Conservation (phyloP, 495 filamentous ascomycete genomes). For the Pseudoneurospora amorphoporcata region DNA sequence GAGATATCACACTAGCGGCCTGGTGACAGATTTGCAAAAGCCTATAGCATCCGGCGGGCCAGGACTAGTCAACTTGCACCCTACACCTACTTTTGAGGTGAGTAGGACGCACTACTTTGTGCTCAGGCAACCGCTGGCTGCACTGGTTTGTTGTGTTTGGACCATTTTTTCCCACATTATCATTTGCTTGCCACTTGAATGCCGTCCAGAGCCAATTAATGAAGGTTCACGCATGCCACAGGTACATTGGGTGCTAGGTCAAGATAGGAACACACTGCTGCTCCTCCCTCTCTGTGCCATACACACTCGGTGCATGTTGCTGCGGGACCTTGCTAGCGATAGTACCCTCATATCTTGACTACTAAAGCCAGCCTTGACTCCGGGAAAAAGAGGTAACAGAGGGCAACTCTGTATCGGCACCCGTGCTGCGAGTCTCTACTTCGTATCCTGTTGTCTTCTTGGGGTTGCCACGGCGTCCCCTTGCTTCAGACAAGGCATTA, state of each 20-base stretch:
- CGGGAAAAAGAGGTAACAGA: neutral
- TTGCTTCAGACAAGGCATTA: neutral
- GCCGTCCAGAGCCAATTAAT: neutral
- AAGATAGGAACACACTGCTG: neutral
- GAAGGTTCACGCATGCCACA: neutral
- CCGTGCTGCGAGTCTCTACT: neutral
- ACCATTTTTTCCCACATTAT: neutral
- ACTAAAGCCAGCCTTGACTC: neutral
- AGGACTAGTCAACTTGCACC: neutral
- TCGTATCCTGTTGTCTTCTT: neutral
- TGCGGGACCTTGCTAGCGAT: neutral
- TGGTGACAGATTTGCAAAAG: neutral
- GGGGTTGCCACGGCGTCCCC: neutral
- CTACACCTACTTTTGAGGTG: neutral
- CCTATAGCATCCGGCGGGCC: neutral
- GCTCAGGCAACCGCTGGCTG: neutral
- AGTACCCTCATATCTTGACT: neutral
- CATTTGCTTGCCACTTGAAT: neutral
- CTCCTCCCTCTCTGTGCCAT: neutral
- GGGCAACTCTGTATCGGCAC: neutral
- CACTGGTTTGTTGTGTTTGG: neutral
- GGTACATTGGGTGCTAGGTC: neutral
- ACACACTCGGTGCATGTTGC: neutral
- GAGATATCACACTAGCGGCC: neutral
- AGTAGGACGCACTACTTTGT: neutral